Base-by-base conservation (phyloP, 1,284 basidiomycete genomes). In the Sporisorium graminicola region DNA sequence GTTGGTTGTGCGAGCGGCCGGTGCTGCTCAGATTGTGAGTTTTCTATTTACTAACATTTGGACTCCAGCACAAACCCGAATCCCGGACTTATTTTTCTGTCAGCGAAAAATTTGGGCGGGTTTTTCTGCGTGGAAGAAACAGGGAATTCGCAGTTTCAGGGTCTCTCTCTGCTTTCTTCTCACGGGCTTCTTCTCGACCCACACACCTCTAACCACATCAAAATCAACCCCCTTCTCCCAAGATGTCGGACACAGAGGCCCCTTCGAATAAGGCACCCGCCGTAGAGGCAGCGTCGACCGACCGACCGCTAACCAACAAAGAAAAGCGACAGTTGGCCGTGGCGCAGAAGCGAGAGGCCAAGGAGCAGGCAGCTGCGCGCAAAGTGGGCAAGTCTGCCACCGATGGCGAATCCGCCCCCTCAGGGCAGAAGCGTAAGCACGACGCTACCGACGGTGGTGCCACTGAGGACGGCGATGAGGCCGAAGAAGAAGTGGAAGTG, bases 361-460 rank as follows among this genome's bases (percentile, higher is more conserved):
- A 73, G n/a, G 68, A 76, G 47, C 42, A 60, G 2, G 70, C 65
- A 18, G 65, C 52, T 22, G 51, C 55, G 10, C 52, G 52, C 24
- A 67, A 69, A 31, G 33, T 49, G 13, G 42, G 42, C 40, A 26
- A 50, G 26, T 10, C 49, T 10, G n/a, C 33, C 29, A 5, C 27
- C 13, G 20, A 31, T 14, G 43, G 22, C 33, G 18, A 54, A 26
- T 4, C 33, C 6, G 5, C 51, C 24, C 2, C 47, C 13, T 5
- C 40, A 6, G 57, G 44, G 2, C 18, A 40, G n/a, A 64, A 62
- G 40, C 57, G 89, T 86, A 44, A 93, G 89, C 0, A 88, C 88
- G 14, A 91, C 77, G 2, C 89, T 87, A 93, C 91, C 88, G 0
- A 92, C 90, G 0, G 91, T 87, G 12, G 6, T 12, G 12, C 46